phyloP scores from a whole-genome alignment of 495 filamentous ascomycete genomes.

The Glutinoglossum americanum region DNA sequence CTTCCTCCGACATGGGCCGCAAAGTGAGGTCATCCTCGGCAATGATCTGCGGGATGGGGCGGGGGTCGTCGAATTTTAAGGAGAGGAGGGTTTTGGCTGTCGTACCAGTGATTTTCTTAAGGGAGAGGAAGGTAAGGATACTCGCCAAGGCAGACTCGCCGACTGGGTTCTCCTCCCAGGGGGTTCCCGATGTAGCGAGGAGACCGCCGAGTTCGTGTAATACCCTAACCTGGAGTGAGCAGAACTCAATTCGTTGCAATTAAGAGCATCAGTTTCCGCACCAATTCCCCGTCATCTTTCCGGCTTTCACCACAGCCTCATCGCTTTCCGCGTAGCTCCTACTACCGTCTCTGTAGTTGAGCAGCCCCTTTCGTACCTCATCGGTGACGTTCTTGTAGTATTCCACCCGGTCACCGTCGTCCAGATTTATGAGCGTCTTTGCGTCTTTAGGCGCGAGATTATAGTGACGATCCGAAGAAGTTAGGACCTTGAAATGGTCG shows the following conservation, averaged over 20 bases:
- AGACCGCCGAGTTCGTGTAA: constrained; percentile 78
- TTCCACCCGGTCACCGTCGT: constrained; percentile 60
- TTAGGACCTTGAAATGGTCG: constrained; percentile 35
- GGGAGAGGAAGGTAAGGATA: constrained; percentile 41
- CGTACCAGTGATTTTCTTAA: constrained; percentile 43
- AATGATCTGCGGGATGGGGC: constrained; percentile 34
- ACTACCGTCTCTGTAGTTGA: background rate
- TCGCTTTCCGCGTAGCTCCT: constrained; percentile 10
- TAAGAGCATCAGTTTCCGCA: background rate
- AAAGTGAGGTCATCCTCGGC: constrained; percentile 44
- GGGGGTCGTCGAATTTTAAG: constrained; percentile 27
- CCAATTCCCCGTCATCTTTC: constrained; percentile 10
- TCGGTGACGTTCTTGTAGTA: constrained; percentile 62
- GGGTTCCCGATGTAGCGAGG: constrained; percentile 27
- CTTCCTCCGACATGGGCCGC: constrained; percentile 31
- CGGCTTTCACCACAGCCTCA: background rate
- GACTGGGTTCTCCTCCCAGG: constrained; percentile 34
- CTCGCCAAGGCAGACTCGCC: constrained; percentile 37
- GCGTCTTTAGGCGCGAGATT: constrained; percentile 69
- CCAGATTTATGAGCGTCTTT: constrained; percentile 52
- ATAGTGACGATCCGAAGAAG: constrained; percentile 22
- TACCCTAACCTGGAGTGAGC: constrained; percentile 34
- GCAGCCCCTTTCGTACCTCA: constrained; percentile 21
- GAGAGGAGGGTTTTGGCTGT: constrained; percentile 52
- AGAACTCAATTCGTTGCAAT: background rate